A percentile compares a stretch with the other conserved stretches of the same genome.
phyloP scores from a whole-genome alignment of 2,329 filamentous ascomycete genomes.

The Aspergillus flavus region DNA sequence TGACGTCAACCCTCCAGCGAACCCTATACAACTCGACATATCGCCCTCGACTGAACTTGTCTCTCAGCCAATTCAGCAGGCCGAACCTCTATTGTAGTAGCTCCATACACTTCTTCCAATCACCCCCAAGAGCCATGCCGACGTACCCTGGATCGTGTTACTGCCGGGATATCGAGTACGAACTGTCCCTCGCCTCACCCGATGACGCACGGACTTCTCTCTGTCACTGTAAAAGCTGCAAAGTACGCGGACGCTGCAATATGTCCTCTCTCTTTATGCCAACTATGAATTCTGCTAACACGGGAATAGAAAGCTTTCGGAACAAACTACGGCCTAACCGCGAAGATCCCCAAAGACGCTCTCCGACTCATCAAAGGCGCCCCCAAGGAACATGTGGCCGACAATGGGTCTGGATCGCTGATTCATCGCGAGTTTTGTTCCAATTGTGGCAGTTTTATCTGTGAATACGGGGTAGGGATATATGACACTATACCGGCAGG shows the following conservation, averaged over 20 bases:
- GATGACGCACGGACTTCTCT: conserved; percentile 55
- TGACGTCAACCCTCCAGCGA: background rate
- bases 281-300: background rate
- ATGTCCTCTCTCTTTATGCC: background rate
- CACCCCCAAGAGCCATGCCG: conserved; percentile 26
- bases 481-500: too few relatives aligned
- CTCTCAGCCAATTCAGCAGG: background rate
- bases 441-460: conserved; percentile 54
- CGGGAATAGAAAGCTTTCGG: conserved; percentile 53
- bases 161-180: conserved; percentile 52
- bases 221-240: conserved; percentile 58
- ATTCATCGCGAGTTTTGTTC: conserved; percentile 57
- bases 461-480: conserved; percentile 54
- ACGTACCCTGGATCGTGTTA: conserved; percentile 49
- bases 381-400: conserved; percentile 50
- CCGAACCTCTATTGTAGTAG: background rate
- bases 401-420: conserved; percentile 52
- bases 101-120: background rate
- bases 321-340: conserved; percentile 55
- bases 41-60: background rate
- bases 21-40: background rate
- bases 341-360: conserved; percentile 51
- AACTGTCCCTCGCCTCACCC: conserved; percentile 46
- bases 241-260: conserved; percentile 31
- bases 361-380: conserved; percentile 45